Conservation (phyloP, 2,329 filamentous ascomycete species). For the Metarhizium album region DNA sequence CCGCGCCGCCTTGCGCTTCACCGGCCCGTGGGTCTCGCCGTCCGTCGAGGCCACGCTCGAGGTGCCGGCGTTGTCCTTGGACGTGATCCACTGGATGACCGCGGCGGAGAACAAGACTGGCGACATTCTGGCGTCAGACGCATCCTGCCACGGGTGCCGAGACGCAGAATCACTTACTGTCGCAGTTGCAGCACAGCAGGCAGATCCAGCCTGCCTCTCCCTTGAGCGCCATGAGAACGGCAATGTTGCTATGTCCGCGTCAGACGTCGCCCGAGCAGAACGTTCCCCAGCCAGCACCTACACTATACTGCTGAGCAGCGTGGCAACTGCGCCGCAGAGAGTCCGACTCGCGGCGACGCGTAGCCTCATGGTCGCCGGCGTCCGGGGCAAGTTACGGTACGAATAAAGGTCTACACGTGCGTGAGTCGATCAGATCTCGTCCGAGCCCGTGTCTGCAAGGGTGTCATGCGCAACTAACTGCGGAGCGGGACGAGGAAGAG, state of each 20-base stretch:
- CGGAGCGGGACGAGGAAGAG: conserved; percentile 49
- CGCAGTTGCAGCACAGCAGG: conserved; percentile 53
- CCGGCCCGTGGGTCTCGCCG: neutral
- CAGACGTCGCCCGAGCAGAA: neutral
- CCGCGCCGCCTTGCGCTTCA: neutral
- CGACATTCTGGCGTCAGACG: neutral
- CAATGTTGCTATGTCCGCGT: conserved; percentile 37
- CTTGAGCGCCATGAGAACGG: conserved; percentile 44
- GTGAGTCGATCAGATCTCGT: neutral
- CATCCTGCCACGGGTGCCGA: neutral
- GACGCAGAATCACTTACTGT: conserved; percentile 37
- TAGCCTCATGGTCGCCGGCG: conserved; percentile 30
- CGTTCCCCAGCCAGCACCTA: conserved; percentile 19
- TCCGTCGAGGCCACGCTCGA: conserved; percentile 12
- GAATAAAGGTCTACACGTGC: conserved; percentile 38
- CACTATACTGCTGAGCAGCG: conserved; percentile 47
- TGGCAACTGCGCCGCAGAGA: conserved; percentile 47
- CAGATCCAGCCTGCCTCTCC: conserved; percentile 57
- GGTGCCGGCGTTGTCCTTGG: conserved; percentile 29
- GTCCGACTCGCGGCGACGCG: conserved; percentile 45
- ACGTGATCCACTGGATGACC: conserved; percentile 52
- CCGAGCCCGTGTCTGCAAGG: neutral
- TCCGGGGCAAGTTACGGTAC: conserved; percentile 36
- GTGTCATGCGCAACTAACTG: conserved; percentile 26
- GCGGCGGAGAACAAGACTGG: conserved; percentile 48